A percentile compares a stretch with the other conserved stretches of the same genome.
Evolutionary conservation across 169 alveolate genomes (phyloP).

Genomic region (Plasmodium vinckei): DNA sequence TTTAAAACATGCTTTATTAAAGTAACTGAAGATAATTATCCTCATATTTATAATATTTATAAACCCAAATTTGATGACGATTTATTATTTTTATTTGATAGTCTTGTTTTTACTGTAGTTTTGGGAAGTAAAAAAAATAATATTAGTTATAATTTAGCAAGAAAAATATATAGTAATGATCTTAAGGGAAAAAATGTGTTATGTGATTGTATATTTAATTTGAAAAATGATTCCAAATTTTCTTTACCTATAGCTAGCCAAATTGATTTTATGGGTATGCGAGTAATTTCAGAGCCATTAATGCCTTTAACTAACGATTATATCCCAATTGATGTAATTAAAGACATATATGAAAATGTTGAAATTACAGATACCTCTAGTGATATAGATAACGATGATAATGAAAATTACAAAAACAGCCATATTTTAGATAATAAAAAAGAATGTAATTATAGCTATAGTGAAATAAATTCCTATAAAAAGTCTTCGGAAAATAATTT

Average conservation of each 20-base stretch:
- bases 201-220: constrained; percentile 81
- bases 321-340: constrained; percentile 47
- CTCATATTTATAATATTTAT: constrained; percentile 77
- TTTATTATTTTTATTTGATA: constrained; percentile 80
- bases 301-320: constrained; percentile 69
- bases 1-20: constrained; percentile 64
- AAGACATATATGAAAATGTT: constrained; percentile 36
- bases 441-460: constrained; percentile 8
- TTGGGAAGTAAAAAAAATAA: constrained; percentile 75
- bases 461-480: neutral
- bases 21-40: constrained; percentile 27
- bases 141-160: constrained; percentile 77
- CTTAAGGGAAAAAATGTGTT: constrained; percentile 83
- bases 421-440: neutral
- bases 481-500: neutral
- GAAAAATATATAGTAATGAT: constrained; percentile 84
- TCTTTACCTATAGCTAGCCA: constrained; percentile 82
- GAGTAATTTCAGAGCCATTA: constrained; percentile 84
- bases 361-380: constrained; percentile 37
- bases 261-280: constrained; percentile 82
- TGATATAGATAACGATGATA: constrained; percentile 25
- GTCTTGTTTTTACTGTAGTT: constrained; percentile 80
- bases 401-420: neutral
- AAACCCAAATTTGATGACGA: constrained; percentile 82
- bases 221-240: constrained; percentile 75